These are phyloP conservation scores for Exophiala bonariae DNA, from an alignment of 2,329 filamentous ascomycete species.

Conservation along the genomic window DNA sequence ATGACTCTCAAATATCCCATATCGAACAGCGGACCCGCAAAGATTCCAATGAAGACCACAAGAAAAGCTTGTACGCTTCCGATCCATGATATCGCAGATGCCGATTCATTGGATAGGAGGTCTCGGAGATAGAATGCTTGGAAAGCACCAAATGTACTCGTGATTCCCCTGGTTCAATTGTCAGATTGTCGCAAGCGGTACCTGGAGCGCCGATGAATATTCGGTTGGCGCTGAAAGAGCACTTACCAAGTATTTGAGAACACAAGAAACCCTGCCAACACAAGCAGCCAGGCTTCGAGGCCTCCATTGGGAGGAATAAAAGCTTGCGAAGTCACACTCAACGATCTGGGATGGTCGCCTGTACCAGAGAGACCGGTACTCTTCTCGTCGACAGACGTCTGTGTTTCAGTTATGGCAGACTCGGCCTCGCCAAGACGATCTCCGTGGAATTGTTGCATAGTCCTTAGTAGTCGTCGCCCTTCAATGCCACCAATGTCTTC, in stretches of 20 bases:
- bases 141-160: conserved; percentile 27
- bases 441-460: too few relatives aligned
- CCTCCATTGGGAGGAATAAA: conserved; percentile 24
- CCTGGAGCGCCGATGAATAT: too few relatives aligned
- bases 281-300: conserved; percentile 23
- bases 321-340: background rate
- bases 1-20: conserved; percentile 40
- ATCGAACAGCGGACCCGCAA: conserved; percentile 43
- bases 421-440: too few relatives aligned
- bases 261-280: conserved; percentile 26
- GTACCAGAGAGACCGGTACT: too few relatives aligned
- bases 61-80: conserved; percentile 42
- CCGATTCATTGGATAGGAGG: conserved; percentile 26
- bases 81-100: conserved; percentile 44
- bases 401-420: too few relatives aligned
- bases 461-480: too few relatives aligned
- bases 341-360: background rate
- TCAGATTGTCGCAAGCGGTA: too few relatives aligned
- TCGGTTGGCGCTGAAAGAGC: too few relatives aligned
- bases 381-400: too few relatives aligned
- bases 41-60: conserved; percentile 40
- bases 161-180: conserved; percentile 28
- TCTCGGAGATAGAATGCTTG: conserved; percentile 27
- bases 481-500: too few relatives aligned
- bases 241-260: conserved; percentile 26